Conservation (phyloP, 2,329 filamentous ascomycete genomes). For the Ciborinia camelliae region DNA sequence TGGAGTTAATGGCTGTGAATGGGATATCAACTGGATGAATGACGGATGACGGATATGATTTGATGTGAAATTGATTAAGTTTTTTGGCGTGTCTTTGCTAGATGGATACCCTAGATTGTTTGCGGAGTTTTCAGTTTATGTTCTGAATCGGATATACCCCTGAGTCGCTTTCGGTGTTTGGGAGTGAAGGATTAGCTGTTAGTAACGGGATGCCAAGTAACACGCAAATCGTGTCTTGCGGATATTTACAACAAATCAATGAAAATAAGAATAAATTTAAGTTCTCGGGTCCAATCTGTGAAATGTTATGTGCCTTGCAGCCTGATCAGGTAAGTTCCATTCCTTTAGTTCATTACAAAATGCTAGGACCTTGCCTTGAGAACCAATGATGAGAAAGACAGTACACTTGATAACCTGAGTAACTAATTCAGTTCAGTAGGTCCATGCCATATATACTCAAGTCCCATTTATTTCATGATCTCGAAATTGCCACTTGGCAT, state of each 20-base stretch:
- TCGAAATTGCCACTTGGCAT: too few relatives aligned
- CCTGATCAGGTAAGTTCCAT: too few relatives aligned
- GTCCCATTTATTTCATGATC: background rate
- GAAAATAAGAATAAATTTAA: background rate
- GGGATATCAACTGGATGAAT: too few relatives aligned
- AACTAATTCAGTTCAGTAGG: background rate
- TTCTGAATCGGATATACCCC: background rate
- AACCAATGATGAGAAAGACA: rapidly evolving
- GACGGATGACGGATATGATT: background rate
- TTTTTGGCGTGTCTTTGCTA: too few relatives aligned
- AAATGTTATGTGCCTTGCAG: too few relatives aligned
- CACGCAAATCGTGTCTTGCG: background rate
- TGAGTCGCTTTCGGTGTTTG: background rate
- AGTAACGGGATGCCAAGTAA: background rate
- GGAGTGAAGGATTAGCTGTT: background rate
- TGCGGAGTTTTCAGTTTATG: background rate
- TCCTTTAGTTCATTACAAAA: too few relatives aligned
- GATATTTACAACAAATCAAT: background rate
- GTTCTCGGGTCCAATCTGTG: background rate
- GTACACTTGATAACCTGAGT: background rate
- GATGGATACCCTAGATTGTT: background rate
- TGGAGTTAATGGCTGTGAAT: too few relatives aligned
- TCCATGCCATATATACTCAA: background rate
- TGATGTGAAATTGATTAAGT: too few relatives aligned
- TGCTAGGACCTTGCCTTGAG: too few relatives aligned